Conservation (phyloP, 306 rosid species). For the Senna tora region DNA sequence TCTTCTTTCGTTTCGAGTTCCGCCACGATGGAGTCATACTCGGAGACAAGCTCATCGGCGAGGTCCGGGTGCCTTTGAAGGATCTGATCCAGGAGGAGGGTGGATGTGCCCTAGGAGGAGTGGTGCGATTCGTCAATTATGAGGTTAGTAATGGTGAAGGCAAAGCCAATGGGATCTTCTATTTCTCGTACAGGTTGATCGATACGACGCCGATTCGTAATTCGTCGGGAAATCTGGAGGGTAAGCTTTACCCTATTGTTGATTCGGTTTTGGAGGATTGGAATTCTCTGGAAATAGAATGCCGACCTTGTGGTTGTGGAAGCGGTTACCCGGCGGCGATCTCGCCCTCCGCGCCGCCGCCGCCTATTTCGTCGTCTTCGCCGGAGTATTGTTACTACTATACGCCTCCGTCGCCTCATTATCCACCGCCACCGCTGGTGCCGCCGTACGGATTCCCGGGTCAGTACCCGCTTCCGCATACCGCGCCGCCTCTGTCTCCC, state of each 20-base stretch:
- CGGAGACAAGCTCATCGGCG: conserved; percentile 53
- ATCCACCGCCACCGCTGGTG: conserved; percentile 4
- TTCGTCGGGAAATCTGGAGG: conserved; percentile 35
- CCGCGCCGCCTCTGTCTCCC: conserved; percentile 25
- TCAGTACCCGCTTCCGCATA: conserved; percentile 27
- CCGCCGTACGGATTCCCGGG: neutral
- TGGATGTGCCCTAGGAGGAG: neutral
- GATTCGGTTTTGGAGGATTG: neutral
- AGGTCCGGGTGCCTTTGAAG: conserved; percentile 42
- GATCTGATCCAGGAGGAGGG: conserved; percentile 42
- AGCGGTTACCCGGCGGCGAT: conserved; percentile 24
- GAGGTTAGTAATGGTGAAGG: conserved; percentile 55
- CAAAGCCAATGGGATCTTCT: conserved; percentile 50
- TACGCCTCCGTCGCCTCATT: conserved; percentile 3
- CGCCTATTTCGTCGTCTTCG: conserved; percentile 8
- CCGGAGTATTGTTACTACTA: conserved; percentile 8
- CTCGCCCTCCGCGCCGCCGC: neutral
- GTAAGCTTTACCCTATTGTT: conserved; percentile 44
- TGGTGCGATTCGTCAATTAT: conserved; percentile 42
- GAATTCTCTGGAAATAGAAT: conserved; percentile 19
- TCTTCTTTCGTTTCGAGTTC: conserved; percentile 47
- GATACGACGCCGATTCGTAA: neutral
- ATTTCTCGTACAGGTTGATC: conserved; percentile 46
- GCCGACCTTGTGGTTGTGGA: conserved; percentile 13
- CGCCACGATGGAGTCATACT: conserved; percentile 52